These are phyloP conservation scores for Trichoderma sp. DNA, from an alignment of 2,329 filamentous ascomycete genomes.

Conservation along the genomic window DNA sequence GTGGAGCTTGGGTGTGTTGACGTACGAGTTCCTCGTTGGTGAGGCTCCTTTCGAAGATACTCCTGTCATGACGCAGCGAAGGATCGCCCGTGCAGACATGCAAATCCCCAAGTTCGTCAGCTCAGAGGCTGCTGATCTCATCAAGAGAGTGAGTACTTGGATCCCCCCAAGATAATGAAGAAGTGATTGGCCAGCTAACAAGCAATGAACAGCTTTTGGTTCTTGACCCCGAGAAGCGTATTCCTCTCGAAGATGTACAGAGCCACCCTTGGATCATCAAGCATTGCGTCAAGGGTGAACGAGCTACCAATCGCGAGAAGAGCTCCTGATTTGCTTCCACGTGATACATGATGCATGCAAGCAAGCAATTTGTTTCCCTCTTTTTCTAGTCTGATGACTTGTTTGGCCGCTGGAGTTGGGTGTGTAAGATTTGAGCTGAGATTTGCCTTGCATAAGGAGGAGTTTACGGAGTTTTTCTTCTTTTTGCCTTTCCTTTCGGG, in stretches of 20 bases:
- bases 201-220: constrained; percentile 67
- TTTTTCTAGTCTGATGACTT: neutral
- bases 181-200: constrained; percentile 25
- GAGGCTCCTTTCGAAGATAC: constrained; percentile 97
- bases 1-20: constrained; percentile 92
- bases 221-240: constrained; percentile 88
- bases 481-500: neutral
- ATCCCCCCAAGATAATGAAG: constrained; percentile 25
- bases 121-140: constrained; percentile 84
- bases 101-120: constrained; percentile 87
- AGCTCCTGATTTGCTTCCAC: constrained; percentile 23
- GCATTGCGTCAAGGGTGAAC: constrained; percentile 73
- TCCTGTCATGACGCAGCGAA: constrained; percentile 86
- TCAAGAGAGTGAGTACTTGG: constrained; percentile 69
- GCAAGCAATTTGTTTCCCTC: constrained; percentile 18
- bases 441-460: constrained; percentile 29
- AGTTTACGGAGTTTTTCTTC: constrained; percentile 18
- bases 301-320: constrained; percentile 52
- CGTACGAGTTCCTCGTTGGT: constrained; percentile 93
- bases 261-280: constrained; percentile 95
- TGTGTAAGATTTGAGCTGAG: constrained; percentile 5
- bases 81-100: constrained; percentile 89
- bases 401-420: constrained; percentile 12
- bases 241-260: constrained; percentile 85
- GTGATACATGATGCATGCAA: constrained; percentile 20